Base-by-base conservation (phyloP, 2,329 filamentous ascomycete species). In the Ceratocystis papillata region DNA sequence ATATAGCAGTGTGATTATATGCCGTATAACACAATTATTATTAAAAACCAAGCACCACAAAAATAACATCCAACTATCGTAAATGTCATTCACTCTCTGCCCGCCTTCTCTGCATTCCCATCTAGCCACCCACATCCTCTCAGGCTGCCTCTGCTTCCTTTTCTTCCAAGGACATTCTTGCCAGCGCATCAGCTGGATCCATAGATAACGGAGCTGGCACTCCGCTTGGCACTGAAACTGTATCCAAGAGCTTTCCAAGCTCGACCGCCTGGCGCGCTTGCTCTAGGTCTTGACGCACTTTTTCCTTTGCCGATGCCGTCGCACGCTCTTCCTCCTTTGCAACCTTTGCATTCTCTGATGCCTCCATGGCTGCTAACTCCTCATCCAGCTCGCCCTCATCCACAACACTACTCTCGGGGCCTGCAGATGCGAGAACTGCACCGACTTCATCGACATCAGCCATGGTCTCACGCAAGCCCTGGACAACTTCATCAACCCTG, bases 361-460 rank as follows among this genome's bases (percentile, higher is more conserved):
- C 78, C 75, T 92, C 86, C 77, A 99, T 78, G 2, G 81, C 86
- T 70, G 88, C 87, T 60, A 97, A 80, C 77, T 96, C 93, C 68
- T 93, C 88, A 70, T 96, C 91, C 65, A 97, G 84, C 74, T 95
- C 92, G 22, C 73, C 81, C 72, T 96, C 92, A 73, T 96, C 90
- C 41, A 96, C 79, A 0, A 74, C 75, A 50, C 71, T 73, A 15
- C 76, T 77, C 12, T 77, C 79, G 5, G 73, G 71, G 5, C 37
- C 65, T 5, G 76, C 75, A 70, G 94, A 90, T 64, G 86, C 85
- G 69, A 97, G 81, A 50, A 93, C 86, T 65, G 81, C 83, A 33
- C 85, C 84, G 25, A 97, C 83, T 76, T 97, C 93, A 72, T 96
- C 91, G 28, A 87, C 85, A 71, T 87, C 85, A 63, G 78, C 81